Percentiles rank a stretch among this genome's conserved stretches.
phyloP scores from a whole-genome alignment of 306 rosid species.

The Cucumis sativus region DNA sequence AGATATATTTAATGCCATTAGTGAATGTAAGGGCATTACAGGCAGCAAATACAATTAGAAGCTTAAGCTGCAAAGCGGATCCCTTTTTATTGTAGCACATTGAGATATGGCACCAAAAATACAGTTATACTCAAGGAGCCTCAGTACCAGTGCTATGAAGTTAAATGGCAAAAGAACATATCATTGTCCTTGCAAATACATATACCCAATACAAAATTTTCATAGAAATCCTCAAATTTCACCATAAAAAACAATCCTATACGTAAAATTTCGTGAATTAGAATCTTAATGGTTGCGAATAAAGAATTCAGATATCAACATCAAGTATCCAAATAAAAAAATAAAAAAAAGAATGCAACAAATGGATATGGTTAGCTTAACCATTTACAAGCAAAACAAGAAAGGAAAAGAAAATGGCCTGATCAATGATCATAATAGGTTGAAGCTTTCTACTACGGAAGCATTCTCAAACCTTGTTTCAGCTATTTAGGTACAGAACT shows the following conservation, averaged over 20 bases:
- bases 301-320: not conserved
- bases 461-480: not conserved
- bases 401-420: not conserved
- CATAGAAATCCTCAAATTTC: not conserved
- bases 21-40: constrained; percentile 43
- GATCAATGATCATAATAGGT: not conserved
- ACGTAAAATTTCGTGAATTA: too few relatives aligned
- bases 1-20: not conserved
- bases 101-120: constrained; percentile 18
- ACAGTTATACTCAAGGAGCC: constrained; percentile 21
- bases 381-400: not conserved
- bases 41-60: constrained; percentile 43
- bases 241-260: not conserved
- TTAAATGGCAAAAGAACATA: not conserved
- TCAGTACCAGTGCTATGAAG: constrained; percentile 21
- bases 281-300: not conserved
- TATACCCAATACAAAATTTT: not conserved
- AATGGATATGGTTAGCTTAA: not conserved
- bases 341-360: not conserved
- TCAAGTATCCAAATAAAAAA: not conserved
- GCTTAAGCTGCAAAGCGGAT: constrained; percentile 59
- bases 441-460: not conserved
- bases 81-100: constrained; percentile 45
- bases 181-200: not conserved
- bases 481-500: not conserved